A percentile compares a stretch with the other conserved stretches of the same genome.
Evolutionary conservation across 2,329 filamentous ascomycete species (phyloP).

Genomic region (Colletotrichum orchidophilum): DNA sequence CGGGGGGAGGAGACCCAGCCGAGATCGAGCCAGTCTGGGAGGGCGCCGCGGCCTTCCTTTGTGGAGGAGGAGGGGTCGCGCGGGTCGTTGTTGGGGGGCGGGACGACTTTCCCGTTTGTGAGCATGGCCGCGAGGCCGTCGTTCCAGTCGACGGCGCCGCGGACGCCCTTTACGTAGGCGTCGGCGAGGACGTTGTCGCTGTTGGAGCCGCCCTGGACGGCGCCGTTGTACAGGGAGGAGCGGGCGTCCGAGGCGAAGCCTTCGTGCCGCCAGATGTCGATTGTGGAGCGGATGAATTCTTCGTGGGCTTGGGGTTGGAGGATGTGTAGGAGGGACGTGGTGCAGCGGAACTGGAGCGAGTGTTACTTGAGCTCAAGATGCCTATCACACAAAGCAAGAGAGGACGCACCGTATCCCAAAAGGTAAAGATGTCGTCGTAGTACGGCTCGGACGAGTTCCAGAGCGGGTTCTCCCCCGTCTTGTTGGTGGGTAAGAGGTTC

Average conservation of each 20-base stretch:
- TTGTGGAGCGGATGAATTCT: constrained; percentile 72
- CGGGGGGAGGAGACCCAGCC: constrained; percentile 74
- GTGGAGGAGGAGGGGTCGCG: constrained; percentile 68
- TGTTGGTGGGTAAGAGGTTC: constrained; percentile 74
- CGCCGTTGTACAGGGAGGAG: constrained; percentile 75
- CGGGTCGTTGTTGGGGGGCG: constrained; percentile 66
- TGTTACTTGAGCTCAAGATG: neutral
- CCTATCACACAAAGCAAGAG: neutral
- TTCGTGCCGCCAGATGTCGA: constrained; percentile 74
- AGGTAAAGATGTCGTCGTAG: constrained; percentile 77
- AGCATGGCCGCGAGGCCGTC: constrained; percentile 71
- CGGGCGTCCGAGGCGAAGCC: constrained; percentile 73
- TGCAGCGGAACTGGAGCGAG: constrained; percentile 66
- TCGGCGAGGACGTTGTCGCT: constrained; percentile 78
- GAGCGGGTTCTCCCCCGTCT: constrained; percentile 74
- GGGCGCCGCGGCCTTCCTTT: constrained; percentile 73
- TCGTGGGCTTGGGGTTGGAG: constrained; percentile 70
- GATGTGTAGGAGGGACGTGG: constrained; percentile 71
- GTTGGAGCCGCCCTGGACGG: constrained; percentile 75
- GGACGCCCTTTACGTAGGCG: constrained; percentile 75
- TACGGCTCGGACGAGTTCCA: constrained; percentile 74
- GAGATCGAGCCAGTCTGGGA: constrained; percentile 72
- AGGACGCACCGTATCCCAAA: constrained; percentile 62
- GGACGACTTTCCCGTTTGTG: constrained; percentile 72
- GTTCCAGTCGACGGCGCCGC: constrained; percentile 70